A percentile compares a stretch with the other conserved stretches of the same genome.
Conservation (phyloP, 805 yeast genomes). For the Candida pseudoglaebosa region DNA sequence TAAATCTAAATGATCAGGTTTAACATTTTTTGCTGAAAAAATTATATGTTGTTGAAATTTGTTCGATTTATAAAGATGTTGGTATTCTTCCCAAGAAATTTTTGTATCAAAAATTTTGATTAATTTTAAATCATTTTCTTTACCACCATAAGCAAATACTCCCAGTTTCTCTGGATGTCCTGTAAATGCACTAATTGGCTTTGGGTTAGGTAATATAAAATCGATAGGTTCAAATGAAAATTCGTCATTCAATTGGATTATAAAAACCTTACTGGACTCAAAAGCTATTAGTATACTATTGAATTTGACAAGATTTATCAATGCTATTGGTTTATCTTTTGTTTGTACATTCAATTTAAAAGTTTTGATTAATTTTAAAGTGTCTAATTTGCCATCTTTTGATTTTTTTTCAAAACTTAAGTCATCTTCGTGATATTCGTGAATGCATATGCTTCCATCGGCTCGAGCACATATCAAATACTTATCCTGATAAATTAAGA, state of each 20-base stretch:
- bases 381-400: conserved; percentile 21
- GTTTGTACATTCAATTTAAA: conserved; percentile 20
- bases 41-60: conserved; percentile 28
- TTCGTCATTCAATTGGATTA: conserved; percentile 28
- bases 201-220: conserved; percentile 32
- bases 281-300: conserved; percentile 42
- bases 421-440: conserved; percentile 24
- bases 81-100: conserved; percentile 15
- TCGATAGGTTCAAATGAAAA: conserved; percentile 28
- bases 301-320: conserved; percentile 23
- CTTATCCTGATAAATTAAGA: conserved; percentile 25
- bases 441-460: conserved; percentile 41
- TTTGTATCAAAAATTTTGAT: conserved; percentile 31
- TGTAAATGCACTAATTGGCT: conserved; percentile 47
- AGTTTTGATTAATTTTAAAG: conserved; percentile 33
- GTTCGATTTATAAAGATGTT: conserved; percentile 16
- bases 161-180: conserved; percentile 46
- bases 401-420: conserved; percentile 27
- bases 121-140: conserved; percentile 67
- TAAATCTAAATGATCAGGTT: conserved; percentile 70
- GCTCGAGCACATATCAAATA: conserved; percentile 40
- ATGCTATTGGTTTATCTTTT: conserved; percentile 27
- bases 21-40: conserved; percentile 80
- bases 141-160: conserved; percentile 79
- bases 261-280: conserved; percentile 40